Base-by-base conservation (phyloP, 2,329 filamentous ascomycete species). In the Colletotrichum eremochloae region DNA sequence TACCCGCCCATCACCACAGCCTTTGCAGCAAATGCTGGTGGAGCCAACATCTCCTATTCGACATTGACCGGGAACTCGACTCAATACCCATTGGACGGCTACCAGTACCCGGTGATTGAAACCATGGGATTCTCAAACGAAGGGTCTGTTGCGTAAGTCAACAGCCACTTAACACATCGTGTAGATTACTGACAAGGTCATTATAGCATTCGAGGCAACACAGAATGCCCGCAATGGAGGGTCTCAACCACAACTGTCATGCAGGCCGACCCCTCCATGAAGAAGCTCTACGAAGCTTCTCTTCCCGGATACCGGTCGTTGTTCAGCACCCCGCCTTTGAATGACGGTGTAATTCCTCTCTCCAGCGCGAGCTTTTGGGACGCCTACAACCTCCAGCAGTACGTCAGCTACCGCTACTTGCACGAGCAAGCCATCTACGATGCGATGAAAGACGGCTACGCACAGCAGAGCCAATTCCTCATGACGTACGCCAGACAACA, bases 71-170 rank as follows among this genome's bases (percentile, higher is more conserved):
- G 90, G 14, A 89, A 87, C 5, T 80, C 83, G 2, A 83, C 93
- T 7, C 83, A 90, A 36, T 89, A 89, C 52, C 95, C 95, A 0
- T 81, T 97, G 76, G 83, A 88, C 66, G 94, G 94, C 12, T 97
- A 95, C 78, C 95, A 97, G 79, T 90, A 97, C 75, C 92, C 96
- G 24, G 89, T 89, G 1, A 83, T 97, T 48, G 83, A 86, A 56
- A 87, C 88, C 0, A 79, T 91, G 9, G 82, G 86, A 1, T 80
- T 73, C 0, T 75, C 80, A 7, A 86, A 89, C 68, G 82, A 80
- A 14, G 80, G 82, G 24, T 86, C 83, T 15, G 80, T 86, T 48
- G 84, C 80, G 88, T 88, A 79, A 75, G 84, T 78, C 5, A 56
- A 18, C 15, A 5, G 12, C 14, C n/a, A 18, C 14, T 7, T 24